Evolutionary conservation across 2,329 filamentous ascomycete species (phyloP), one percentile per base, ranked within the genome.

Genomic region (Neonectria hederae): DNA sequence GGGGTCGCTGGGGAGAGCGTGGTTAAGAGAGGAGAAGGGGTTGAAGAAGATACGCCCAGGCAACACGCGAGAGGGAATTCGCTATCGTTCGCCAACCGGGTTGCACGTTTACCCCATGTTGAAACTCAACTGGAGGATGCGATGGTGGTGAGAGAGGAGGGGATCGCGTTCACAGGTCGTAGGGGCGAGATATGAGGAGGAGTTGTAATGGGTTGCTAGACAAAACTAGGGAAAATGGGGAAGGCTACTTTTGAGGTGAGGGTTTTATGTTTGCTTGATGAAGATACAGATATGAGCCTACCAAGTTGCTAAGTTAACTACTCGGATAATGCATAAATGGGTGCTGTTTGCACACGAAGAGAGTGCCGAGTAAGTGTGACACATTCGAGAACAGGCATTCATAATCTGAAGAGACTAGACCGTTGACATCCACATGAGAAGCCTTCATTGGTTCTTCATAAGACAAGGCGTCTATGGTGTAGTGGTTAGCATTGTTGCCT

Each of bases 71-170:
- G 60, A 52, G 26, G 60, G 32, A 10, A n/a, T 59, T 30, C 28
- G 14, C n/a, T 21, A 35, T 71, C 69, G 17, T 72, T 71, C 62
- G 67, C 69, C 4, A 65, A 59, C 54, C 69, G 69, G 11, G 56
- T 72, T 59, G 61, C 67, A 9, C 68, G 54, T 53, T 17, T 51
- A 11, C 48, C 30, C 13, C 48, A 51, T n/a, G 19, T 22, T 5
- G 48, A 19, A 4, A 14, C 48, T 32, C 48, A 28, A 32, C 14
- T 42, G 17, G 30, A 46, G 28, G 56, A 40, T 13, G 46, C 61
- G 42, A 13, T 48, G 24, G n/a, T 17, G 32, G 19, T 2, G 26
- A 51, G 48, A 21, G 38, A 13, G 38, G 17, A 42, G 38, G n/a
- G n/a, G n/a, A 42, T 19, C n/a, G n/a, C 3, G n/a, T 10, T 42